A percentile compares a stretch with the other conserved stretches of the same genome.
Evolutionary conservation across 2,329 filamentous ascomycete genomes (phyloP).

Genomic region (Trichoderma koningiopsis): DNA sequence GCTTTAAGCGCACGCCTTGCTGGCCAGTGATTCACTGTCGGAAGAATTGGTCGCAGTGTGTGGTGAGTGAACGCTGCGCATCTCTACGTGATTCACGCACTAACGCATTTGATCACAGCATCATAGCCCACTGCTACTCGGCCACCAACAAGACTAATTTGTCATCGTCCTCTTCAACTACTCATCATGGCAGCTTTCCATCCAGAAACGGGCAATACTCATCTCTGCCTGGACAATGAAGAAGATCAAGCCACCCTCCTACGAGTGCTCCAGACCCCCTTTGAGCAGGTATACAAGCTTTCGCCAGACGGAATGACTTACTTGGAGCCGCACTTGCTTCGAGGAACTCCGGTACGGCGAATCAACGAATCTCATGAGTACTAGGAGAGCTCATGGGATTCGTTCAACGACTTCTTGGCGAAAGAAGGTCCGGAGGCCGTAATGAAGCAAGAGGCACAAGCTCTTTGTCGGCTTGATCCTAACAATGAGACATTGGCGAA

Average conservation of each 20-base stretch:
- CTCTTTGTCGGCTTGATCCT: constrained; percentile 18
- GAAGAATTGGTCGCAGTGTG: not conserved
- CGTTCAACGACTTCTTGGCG: constrained; percentile 36
- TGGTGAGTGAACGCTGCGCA: not conserved
- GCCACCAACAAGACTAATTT: too few species aligned
- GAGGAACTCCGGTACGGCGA: constrained; percentile 34
- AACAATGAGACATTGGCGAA: constrained; percentile 20
- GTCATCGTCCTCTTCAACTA: not conserved
- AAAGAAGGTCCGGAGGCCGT: constrained; percentile 31
- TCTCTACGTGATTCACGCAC: not conserved
- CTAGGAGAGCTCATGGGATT: constrained; percentile 38
- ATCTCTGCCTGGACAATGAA: not conserved
- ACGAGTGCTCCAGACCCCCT: constrained; percentile 2
- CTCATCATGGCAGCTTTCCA: not conserved
- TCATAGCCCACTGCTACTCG: not conserved
- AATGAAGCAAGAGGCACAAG: constrained; percentile 28
- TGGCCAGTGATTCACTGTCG: not conserved
- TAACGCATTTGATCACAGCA: not conserved
- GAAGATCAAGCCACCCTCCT: not conserved
- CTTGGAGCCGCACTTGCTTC: constrained; percentile 31
- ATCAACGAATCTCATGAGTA: constrained; percentile 37
- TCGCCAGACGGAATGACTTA: constrained; percentile 32
- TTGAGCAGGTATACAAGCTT: constrained; percentile 9
- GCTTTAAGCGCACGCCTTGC: not conserved
- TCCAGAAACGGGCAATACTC: not conserved